phyloP scores from a whole-genome alignment of 2,329 filamentous ascomycete species.

The Fusarium armeniacum region DNA sequence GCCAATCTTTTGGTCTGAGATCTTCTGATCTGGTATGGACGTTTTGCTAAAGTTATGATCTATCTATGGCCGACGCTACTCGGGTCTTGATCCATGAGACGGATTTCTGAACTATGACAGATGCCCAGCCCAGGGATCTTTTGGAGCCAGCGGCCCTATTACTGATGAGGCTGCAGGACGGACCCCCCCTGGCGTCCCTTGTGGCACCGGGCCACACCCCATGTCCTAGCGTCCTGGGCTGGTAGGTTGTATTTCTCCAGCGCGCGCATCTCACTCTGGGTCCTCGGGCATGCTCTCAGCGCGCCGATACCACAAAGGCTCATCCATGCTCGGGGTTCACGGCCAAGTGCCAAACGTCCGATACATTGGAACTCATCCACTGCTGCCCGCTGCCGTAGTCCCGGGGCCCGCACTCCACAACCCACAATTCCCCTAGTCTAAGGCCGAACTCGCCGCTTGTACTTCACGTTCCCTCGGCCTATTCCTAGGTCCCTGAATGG shows the following conservation, averaged over 20 bases:
- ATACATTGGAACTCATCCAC: conserved; percentile 41
- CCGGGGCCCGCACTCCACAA: conserved; percentile 44
- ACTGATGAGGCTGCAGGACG: conserved; percentile 40
- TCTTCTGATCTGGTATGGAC: conserved; percentile 27
- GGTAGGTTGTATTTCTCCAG: conserved; percentile 28
- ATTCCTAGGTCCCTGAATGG: conserved; percentile 38
- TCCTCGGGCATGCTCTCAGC: background rate
- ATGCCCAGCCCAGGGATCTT: conserved; percentile 44
- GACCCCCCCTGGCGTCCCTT: conserved; percentile 35
- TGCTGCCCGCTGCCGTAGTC: conserved; percentile 46
- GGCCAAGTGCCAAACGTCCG: conserved; percentile 39
- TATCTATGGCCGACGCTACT: conserved; percentile 32
- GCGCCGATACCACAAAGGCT: conserved; percentile 18
- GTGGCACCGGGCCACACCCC: conserved; percentile 44
- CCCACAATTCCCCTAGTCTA: conserved; percentile 39
- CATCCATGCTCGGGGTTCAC: conserved; percentile 44
- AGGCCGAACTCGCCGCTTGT: conserved; percentile 36
- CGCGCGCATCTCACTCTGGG: conserved; percentile 31
- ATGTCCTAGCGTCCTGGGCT: conserved; percentile 38
- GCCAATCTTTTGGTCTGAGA: conserved; percentile 21
- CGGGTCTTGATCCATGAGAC: conserved; percentile 21
- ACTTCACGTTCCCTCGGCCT: conserved; percentile 37
- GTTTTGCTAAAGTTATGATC: conserved; percentile 33
- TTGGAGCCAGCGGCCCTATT: conserved; percentile 42
- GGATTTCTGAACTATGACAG: conserved; percentile 35